These are phyloP conservation scores for Phoma sp. DNA, from an alignment of 2,329 filamentous ascomycete genomes.

Conservation along the genomic window DNA sequence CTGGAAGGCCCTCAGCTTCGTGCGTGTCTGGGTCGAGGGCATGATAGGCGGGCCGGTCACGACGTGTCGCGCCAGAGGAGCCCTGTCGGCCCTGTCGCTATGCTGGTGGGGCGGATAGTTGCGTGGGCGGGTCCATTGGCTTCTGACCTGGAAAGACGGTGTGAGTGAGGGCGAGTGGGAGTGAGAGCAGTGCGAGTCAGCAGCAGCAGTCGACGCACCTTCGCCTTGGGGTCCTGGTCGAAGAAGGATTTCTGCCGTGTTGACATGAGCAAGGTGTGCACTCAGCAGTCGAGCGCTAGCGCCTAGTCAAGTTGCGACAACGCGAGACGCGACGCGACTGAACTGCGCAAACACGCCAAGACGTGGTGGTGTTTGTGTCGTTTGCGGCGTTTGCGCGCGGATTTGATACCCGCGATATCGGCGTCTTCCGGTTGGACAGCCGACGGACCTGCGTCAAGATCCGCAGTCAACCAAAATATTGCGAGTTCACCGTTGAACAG, in stretches of 20 bases:
- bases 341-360: no score
- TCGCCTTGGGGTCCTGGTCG: slow-evolving; percentile 54
- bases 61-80: slow-evolving; percentile 42
- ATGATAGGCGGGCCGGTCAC: slow-evolving; percentile 52
- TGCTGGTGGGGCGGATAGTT: slow-evolving; percentile 38
- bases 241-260: slow-evolving; percentile 61
- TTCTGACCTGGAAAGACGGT: slow-evolving; percentile 27
- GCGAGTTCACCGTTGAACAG: neutral
- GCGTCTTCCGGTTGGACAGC: slow-evolving; percentile 11
- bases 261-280: slow-evolving; percentile 50
- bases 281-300: slow-evolving; percentile 7
- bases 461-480: neutral
- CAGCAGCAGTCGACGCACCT: slow-evolving; percentile 41
- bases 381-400: slow-evolving; percentile 25
- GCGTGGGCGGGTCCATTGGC: slow-evolving; percentile 48
- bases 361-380: neutral
- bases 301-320: slow-evolving; percentile 4
- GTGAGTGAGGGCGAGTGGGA: slow-evolving; percentile 8
- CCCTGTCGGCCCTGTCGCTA: slow-evolving; percentile 30
- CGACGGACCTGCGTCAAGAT: neutral
- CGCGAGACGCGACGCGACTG: slow-evolving; percentile 11
- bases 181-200: neutral
- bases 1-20: slow-evolving; percentile 64
- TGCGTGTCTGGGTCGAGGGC: slow-evolving; percentile 61
- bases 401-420: slow-evolving; percentile 3